A percentile compares a stretch with the other conserved stretches of the same genome.
phyloP scores from a whole-genome alignment of 345 rosid genomes.

The Salix suchowensis region DNA sequence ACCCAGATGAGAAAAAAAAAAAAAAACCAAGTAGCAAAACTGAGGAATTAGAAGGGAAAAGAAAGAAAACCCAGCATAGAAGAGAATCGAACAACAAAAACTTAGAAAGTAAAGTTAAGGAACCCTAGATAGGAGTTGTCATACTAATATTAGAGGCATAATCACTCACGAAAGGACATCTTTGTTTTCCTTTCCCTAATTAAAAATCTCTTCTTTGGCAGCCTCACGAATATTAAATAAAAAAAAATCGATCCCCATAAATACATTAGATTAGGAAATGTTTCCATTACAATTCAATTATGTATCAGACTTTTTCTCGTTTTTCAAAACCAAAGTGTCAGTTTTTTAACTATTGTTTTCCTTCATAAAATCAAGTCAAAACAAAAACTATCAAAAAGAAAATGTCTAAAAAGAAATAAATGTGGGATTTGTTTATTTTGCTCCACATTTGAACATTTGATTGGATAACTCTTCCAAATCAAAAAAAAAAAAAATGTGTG shows the following conservation, averaged over 20 bases:
- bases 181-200: slow-evolving; percentile 27
- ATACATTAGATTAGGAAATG: slow-evolving; percentile 13
- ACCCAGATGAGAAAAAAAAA: neutral
- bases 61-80: neutral
- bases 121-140: slow-evolving; percentile 32
- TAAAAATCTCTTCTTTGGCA: slow-evolving; percentile 23
- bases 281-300: slow-evolving; percentile 22
- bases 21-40: neutral
- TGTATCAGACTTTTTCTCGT: neutral
- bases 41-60: neutral
- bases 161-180: slow-evolving; percentile 26
- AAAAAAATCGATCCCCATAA: slow-evolving; percentile 22
- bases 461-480: slow-evolving; percentile 11
- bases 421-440: neutral
- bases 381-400: neutral
- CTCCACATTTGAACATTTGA: slow-evolving; percentile 13
- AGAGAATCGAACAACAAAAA: slow-evolving; percentile 13
- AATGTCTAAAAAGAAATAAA: neutral
- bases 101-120: slow-evolving; percentile 14
- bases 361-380: slow-evolving; percentile 31
- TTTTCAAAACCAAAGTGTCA: slow-evolving; percentile 11
- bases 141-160: slow-evolving; percentile 21
- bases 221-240: slow-evolving; percentile 19
- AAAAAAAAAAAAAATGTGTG: neutral
- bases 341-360: slow-evolving; percentile 35